These are phyloP conservation scores for Candida boleticola DNA, from an alignment of 805 yeast species.

Conservation along the genomic window DNA sequence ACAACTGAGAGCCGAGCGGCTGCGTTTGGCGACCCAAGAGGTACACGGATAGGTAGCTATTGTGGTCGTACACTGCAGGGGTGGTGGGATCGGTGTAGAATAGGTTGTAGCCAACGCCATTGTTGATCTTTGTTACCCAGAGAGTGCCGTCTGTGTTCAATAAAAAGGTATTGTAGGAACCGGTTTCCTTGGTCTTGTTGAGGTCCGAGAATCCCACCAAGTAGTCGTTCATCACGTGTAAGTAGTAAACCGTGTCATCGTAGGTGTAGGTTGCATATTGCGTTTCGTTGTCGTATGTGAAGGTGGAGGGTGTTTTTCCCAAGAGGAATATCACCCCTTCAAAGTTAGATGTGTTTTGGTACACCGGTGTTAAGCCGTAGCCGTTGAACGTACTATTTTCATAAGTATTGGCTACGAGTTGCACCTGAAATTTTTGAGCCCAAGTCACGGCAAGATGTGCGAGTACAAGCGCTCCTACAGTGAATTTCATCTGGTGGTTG, in stretches of 20 bases:
- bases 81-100: neutral
- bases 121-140: slow-evolving; percentile 1
- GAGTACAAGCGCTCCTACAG: neutral
- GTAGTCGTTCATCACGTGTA: neutral
- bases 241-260: neutral
- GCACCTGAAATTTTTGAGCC: neutral
- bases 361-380: slow-evolving; percentile 1
- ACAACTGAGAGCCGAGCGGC: neutral
- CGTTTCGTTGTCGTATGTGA: neutral
- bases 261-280: neutral
- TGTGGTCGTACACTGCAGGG: neutral
- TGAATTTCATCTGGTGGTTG: neutral
- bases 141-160: slow-evolving; percentile 1
- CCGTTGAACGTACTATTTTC: neutral
- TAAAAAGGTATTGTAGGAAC: neutral
- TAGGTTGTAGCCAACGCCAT: neutral
- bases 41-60: neutral
- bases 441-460: neutral
- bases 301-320: neutral
- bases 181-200: neutral
- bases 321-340: neutral
- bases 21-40: neutral
- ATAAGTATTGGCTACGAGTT: neutral
- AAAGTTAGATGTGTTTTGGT: neutral
- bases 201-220: neutral